These are phyloP conservation scores for Arxiozyma bovina DNA, from an alignment of 1,139 yeast species.

Conservation along the genomic window DNA sequence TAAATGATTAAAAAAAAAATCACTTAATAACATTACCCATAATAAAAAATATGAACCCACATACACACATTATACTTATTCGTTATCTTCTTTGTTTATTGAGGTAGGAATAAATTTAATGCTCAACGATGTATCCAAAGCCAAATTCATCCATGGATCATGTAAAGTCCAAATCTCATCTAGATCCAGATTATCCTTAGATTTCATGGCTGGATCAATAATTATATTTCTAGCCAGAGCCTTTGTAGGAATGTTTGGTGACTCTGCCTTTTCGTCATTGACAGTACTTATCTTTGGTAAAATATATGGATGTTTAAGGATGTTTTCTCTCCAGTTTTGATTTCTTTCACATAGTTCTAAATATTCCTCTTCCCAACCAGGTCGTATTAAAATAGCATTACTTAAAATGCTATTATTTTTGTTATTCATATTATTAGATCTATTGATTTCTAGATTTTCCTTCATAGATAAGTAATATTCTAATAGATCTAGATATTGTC, in stretches of 20 bases:
- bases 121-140: constrained; percentile 30
- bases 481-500: constrained; percentile 40
- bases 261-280: background rate
- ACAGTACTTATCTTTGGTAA: background rate
- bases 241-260: background rate
- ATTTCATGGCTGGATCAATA: constrained; percentile 14
- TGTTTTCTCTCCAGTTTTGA: background rate
- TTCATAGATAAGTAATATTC: constrained; percentile 30
- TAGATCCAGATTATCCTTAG: constrained; percentile 22
- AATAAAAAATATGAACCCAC: background rate
- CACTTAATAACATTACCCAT: background rate
- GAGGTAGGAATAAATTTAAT: constrained; percentile 31
- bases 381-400: background rate
- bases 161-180: constrained; percentile 28
- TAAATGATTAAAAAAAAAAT: background rate
- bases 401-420: background rate
- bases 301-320: background rate
- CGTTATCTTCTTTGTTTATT: constrained; percentile 7
- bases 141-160: constrained; percentile 32
- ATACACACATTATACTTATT: background rate
- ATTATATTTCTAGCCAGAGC: constrained; percentile 13
- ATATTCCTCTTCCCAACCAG: background rate
- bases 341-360: background rate
- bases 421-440: too few species aligned
- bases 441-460: constrained; percentile 12